Percentiles rank a stretch among this genome's conserved stretches.
phyloP scores from a whole-genome alignment of 768 basidiomycete genomes.

The Tulasnella sp. region DNA sequence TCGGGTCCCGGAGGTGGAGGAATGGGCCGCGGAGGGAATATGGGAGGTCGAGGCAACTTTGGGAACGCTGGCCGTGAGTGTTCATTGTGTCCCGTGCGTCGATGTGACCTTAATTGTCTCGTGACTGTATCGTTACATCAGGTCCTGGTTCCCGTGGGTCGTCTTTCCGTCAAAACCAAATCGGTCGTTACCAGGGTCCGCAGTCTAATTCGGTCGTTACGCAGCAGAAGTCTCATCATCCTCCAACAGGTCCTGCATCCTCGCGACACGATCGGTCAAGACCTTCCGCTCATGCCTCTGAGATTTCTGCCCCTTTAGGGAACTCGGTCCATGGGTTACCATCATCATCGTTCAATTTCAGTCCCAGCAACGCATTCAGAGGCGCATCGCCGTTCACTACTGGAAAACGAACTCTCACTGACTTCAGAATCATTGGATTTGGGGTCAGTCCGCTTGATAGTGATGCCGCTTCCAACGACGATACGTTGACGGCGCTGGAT shows the following conservation, averaged over 20 bases:
- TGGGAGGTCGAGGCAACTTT: constrained; percentile 18
- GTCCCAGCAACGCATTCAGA: constrained; percentile 15
- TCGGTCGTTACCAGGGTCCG: background rate
- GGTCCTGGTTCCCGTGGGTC: constrained; percentile 9
- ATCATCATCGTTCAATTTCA: constrained; percentile 14
- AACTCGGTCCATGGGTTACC: background rate
- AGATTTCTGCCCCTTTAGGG: background rate
- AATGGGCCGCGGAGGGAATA: constrained; percentile 37
- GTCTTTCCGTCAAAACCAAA: background rate
- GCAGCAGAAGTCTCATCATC: constrained; percentile 1
- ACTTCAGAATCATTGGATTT: constrained; percentile 86
- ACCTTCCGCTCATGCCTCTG: background rate
- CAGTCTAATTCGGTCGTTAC: background rate
- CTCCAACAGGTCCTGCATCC: no score
- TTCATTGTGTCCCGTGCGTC: background rate
- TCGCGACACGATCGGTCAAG: background rate
- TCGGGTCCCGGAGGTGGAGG: constrained; percentile 41
- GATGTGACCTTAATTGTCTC: background rate
- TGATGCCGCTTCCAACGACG: constrained; percentile 35
- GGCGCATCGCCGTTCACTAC: constrained; percentile 21
- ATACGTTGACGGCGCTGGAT: constrained; percentile 49
- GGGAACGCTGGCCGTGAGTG: constrained; percentile 2
- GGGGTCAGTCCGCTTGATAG: background rate
- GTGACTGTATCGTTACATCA: background rate
- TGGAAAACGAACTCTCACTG: constrained; percentile 83